Percentiles rank a stretch among this genome's conserved stretches.
Conservation (phyloP, 257 asterid species). For the Pogostemon cablin region DNA sequence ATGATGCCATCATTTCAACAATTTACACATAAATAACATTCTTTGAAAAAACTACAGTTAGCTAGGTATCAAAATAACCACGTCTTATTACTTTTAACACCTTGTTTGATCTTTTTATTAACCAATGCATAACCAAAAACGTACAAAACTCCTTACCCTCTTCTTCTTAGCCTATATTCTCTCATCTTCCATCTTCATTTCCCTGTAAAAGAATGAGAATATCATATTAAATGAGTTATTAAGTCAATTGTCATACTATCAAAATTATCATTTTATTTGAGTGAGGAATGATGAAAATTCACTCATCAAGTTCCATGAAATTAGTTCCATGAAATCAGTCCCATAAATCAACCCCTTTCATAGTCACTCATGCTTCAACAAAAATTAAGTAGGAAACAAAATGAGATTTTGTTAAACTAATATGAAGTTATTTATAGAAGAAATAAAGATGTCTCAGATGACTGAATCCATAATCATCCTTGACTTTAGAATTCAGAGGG, state of each 20-base stretch:
- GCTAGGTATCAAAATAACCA: background rate
- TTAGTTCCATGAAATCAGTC: too few relatives aligned
- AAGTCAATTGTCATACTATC: background rate
- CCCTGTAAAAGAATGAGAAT: slow-evolving; percentile 58
- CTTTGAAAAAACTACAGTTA: background rate
- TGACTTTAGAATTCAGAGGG: background rate
- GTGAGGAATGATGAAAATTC: too few relatives aligned
- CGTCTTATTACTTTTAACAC: background rate
- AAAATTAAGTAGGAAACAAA: background rate
- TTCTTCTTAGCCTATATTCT: slow-evolving; percentile 95
- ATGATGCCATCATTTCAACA: background rate
- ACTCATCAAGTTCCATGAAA: too few relatives aligned
- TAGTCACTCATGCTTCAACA: background rate
- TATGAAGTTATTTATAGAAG: background rate
- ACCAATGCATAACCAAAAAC: background rate
- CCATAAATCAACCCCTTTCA: too few relatives aligned
- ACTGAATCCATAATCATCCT: background rate
- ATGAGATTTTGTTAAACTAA: background rate
- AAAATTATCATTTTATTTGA: background rate
- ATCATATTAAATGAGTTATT: slow-evolving; percentile 3
- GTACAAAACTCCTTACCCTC: slow-evolving; percentile 55
- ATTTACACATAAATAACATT: background rate
- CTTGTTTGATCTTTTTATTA: background rate
- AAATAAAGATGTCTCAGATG: slow-evolving; percentile 41
- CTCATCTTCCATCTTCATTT: slow-evolving; percentile 96